These are phyloP conservation scores for Buxus sempervirens DNA, from an alignment of 164 flowering plant species.

Conservation along the genomic window DNA sequence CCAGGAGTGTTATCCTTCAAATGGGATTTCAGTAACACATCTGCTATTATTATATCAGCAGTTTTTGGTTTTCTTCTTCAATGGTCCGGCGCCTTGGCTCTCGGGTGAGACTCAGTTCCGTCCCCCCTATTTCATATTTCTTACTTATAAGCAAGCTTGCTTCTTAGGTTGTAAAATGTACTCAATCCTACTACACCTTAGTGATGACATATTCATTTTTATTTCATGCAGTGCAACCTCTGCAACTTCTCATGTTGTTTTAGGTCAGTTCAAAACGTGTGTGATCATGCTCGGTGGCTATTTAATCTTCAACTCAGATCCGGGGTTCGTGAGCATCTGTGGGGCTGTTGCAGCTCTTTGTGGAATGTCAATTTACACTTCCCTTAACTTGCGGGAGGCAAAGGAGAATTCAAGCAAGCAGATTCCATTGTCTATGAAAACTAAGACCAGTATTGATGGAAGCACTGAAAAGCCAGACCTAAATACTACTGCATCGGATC, in stretches of 20 bases:
- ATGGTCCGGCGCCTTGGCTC: slow-evolving; percentile 89
- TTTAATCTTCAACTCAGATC: slow-evolving; percentile 58
- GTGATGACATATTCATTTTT: not conserved
- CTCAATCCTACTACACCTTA: not conserved
- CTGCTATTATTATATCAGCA: slow-evolving; percentile 60
- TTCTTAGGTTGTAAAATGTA: no score
- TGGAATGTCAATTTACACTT: slow-evolving; percentile 76
- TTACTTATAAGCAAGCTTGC: not conserved
- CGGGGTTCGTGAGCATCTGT: slow-evolving; percentile 63
- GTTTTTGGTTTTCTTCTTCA: slow-evolving; percentile 78
- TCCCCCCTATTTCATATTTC: not conserved
- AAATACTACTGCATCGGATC: slow-evolving; percentile 6
- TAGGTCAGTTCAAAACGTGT: slow-evolving; percentile 92
- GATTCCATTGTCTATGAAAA: slow-evolving; percentile 22
- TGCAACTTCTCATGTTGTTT: slow-evolving; percentile 77
- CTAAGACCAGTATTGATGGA: slow-evolving; percentile 23
- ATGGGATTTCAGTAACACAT: slow-evolving; percentile 54
- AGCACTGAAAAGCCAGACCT: slow-evolving; percentile 14
- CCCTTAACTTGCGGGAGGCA: slow-evolving; percentile 40
- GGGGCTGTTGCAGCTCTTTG: slow-evolving; percentile 66
- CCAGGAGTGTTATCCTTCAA: slow-evolving; percentile 66
- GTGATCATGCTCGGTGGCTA: slow-evolving; percentile 74
- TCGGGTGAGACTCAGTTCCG: slow-evolving; percentile 53
- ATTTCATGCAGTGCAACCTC: slow-evolving; percentile 69
- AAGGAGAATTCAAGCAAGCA: slow-evolving; percentile 27